Percentiles rank a stretch among this genome's conserved stretches.
These are phyloP conservation scores for Vitis hybrid DNA, from an alignment of 177 flowering plant species.

Conservation along the genomic window DNA sequence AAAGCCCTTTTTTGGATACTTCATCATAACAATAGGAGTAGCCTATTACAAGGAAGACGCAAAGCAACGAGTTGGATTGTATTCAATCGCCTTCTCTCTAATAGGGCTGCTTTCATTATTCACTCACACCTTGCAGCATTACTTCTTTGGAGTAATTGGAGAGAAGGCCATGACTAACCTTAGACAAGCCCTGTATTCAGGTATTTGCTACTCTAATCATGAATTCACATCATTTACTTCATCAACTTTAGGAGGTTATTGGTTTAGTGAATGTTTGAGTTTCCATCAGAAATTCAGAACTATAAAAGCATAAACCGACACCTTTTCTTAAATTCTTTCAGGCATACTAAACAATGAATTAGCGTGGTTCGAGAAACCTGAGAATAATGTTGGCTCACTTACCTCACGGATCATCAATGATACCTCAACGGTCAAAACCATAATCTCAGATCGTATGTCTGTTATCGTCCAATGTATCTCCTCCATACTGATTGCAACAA, in stretches of 20 bases:
- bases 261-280: no score
- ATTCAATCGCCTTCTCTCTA: conserved; percentile 38
- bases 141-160: conserved; percentile 62
- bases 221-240: background rate
- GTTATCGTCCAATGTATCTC: conserved; percentile 78
- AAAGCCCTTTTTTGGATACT: conserved; percentile 74
- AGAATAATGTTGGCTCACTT: conserved; percentile 47
- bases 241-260: background rate
- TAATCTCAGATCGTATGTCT: conserved; percentile 69
- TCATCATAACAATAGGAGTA: conserved; percentile 73
- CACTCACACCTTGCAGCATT: conserved; percentile 67
- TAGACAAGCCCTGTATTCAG: conserved; percentile 52
- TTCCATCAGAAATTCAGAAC: background rate
- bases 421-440: conserved; percentile 60
- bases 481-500: conserved; percentile 71
- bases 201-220: conserved; percentile 20
- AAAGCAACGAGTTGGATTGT: conserved; percentile 40
- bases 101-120: conserved; percentile 55
- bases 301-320: background rate
- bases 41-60: conserved; percentile 47
- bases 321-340: conserved; percentile 22
- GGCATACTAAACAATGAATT: conserved; percentile 60
- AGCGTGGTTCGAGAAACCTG: conserved; percentile 71
- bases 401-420: conserved; percentile 58
- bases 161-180: conserved; percentile 71